A percentile compares a stretch with the other conserved stretches of the same genome.
Evolutionary conservation across 805 yeast species (phyloP).

Genomic region (Nakazawaea ambrosiae): DNA sequence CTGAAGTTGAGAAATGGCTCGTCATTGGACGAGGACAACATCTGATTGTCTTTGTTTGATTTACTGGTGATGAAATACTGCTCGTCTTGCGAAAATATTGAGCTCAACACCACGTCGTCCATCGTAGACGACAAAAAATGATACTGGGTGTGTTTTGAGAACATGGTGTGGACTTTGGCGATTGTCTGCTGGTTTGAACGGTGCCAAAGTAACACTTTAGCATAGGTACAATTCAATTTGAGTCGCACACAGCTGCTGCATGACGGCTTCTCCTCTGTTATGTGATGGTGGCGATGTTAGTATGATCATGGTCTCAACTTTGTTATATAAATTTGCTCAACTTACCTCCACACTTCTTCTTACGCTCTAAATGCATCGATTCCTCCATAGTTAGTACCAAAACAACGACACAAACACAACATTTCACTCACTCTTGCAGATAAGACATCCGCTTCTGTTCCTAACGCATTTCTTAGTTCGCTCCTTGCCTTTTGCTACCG

Average conservation of each 20-base stretch:
- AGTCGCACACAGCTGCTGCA: constrained; percentile 7
- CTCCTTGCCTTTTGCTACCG: neutral
- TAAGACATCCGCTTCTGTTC: constrained; percentile 7
- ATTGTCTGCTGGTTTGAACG: constrained; percentile 1
- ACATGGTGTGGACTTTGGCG: neutral
- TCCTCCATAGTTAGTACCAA: no score
- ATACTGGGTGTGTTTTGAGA: neutral
- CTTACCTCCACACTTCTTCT: constrained; percentile 12
- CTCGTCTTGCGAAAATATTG: neutral
- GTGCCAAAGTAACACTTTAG: constrained; percentile 8
- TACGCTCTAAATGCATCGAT: constrained; percentile 2
- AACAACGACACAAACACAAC: no score
- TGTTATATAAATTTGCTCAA: neutral
- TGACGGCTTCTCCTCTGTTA: constrained; percentile 8
- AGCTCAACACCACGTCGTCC: constrained; percentile 2
- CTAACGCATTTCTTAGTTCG: constrained; percentile 5
- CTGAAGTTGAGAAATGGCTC: constrained; percentile 7
- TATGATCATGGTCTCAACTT: no score
- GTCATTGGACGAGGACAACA: neutral
- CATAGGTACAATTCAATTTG: constrained; percentile 6
- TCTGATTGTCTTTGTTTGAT: neutral
- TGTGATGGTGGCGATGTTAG: no score
- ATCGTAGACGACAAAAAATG: neutral
- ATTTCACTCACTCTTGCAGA: constrained; percentile 10
- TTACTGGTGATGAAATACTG: constrained; percentile 2